Percentiles rank a stretch among this genome's conserved stretches.
Evolutionary conservation across 164 flowering plant genomes (phyloP).

Genomic region (Platanus orientalis): DNA sequence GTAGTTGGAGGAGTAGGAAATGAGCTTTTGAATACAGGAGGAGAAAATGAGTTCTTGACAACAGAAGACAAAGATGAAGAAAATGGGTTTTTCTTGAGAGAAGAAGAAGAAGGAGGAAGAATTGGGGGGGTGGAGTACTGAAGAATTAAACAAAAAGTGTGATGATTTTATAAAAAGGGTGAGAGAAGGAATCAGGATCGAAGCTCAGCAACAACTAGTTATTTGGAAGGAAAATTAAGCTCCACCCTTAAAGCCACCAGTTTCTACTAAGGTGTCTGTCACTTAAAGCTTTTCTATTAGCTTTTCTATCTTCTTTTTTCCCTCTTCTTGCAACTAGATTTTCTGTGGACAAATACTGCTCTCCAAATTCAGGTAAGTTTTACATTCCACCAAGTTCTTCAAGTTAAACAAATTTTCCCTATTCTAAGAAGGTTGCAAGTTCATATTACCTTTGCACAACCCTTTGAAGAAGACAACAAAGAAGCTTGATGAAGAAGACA

Average conservation of each 20-base stretch:
- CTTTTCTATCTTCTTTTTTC: background rate
- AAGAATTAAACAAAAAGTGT: constrained; percentile 46
- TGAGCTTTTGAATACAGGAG: constrained; percentile 2
- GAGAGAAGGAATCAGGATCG: constrained; percentile 41
- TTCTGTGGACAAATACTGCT: too few relatives aligned
- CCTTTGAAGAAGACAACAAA: too few relatives aligned
- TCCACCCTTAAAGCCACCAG: background rate
- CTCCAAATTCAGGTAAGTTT: too few relatives aligned
- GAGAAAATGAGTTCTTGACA: constrained; percentile 1
- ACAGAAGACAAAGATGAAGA: constrained; percentile 1
- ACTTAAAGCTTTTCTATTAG: background rate
- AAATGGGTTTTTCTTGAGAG: too few relatives aligned
- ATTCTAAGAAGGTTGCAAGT: too few relatives aligned
- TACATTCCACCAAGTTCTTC: too few relatives aligned
- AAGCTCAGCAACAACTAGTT: constrained; percentile 23
- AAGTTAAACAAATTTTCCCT: too few relatives aligned
- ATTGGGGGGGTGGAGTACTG: constrained; percentile 24
- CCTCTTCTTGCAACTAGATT: too few relatives aligned
- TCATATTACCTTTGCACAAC: too few relatives aligned
- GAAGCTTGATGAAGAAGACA: too few relatives aligned
- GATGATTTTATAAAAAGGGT: constrained; percentile 57
- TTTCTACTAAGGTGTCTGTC: background rate
- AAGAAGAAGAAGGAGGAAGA: constrained; percentile 19
- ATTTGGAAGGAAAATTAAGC: background rate
- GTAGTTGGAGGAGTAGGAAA: background rate